Percentiles rank a stretch among this genome's conserved stretches.
phyloP scores from a whole-genome alignment of 148 eudicot genomes.

The Persicaria tinctoria region DNA sequence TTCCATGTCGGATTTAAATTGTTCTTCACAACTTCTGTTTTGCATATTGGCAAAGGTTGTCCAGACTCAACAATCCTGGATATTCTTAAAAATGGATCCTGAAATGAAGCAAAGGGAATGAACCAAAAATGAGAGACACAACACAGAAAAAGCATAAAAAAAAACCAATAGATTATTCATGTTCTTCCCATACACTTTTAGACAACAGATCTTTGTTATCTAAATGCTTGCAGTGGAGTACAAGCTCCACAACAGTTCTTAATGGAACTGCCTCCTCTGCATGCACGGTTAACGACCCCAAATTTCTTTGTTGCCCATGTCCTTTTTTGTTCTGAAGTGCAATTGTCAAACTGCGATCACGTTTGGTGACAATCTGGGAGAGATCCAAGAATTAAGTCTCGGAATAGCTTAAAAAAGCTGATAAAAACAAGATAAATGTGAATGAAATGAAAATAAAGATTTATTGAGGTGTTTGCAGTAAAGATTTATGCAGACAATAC shows the following conservation, averaged over 20 bases:
- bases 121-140: background rate
- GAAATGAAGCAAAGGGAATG: constrained; percentile 2
- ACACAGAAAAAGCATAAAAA: background rate
- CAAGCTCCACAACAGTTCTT: constrained; percentile 60
- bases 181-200: constrained; percentile 59
- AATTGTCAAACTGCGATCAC: constrained; percentile 46
- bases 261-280: constrained; percentile 79
- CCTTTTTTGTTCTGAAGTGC: constrained; percentile 41
- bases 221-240: constrained; percentile 51
- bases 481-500: background rate
- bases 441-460: background rate
- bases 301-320: constrained; percentile 22
- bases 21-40: constrained; percentile 82
- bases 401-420: background rate
- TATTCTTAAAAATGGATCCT: constrained; percentile 95
- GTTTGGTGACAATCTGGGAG: constrained; percentile 74
- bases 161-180: background rate
- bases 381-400: background rate
- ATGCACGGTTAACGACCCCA: constrained; percentile 57
- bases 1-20: constrained; percentile 88
- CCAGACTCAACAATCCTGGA: constrained; percentile 73
- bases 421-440: background rate
- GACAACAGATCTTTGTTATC: constrained; percentile 75
- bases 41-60: constrained; percentile 63
- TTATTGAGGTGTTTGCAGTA: background rate